Evolutionary conservation across 805 yeast genomes (phyloP).

Genomic region (Maudiozyma turicensis): DNA sequence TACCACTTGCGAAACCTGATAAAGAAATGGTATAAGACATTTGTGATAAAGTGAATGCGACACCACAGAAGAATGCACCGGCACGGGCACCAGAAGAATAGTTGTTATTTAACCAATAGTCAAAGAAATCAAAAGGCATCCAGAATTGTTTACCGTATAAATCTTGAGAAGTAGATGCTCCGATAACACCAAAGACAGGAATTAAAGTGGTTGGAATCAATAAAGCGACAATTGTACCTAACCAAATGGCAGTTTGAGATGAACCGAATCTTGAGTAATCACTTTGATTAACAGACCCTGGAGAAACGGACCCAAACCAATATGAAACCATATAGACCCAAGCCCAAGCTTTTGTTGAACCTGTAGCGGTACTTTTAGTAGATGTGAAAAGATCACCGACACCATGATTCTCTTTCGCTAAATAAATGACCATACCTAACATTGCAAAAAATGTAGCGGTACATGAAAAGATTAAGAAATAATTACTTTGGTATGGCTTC

Average conservation of each 20-base stretch:
- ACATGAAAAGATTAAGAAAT: conserved; percentile 30
- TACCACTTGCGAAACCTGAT: conserved; percentile 36
- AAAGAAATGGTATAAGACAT: conserved; percentile 33
- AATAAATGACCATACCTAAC: conserved; percentile 33
- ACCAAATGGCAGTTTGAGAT: conserved; percentile 22
- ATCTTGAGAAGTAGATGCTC: conserved; percentile 32
- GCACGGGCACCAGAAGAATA: conserved; percentile 32
- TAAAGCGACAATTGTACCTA: conserved; percentile 29
- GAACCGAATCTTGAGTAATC: conserved; percentile 35
- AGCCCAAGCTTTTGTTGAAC: conserved; percentile 33
- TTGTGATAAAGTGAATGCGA: conserved; percentile 31
- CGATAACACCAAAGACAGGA: conserved; percentile 36
- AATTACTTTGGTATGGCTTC: conserved; percentile 37
- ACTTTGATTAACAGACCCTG: conserved; percentile 34
- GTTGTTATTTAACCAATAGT: conserved; percentile 21
- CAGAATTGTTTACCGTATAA: conserved; percentile 30
- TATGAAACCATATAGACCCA: conserved; percentile 35
- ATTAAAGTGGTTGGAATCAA: conserved; percentile 33
- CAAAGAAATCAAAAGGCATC: conserved; percentile 31
- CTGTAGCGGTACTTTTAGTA: conserved; percentile 23
- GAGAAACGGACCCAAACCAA: conserved; percentile 35
- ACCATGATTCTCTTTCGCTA: conserved; percentile 28
- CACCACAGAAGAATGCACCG: conserved; percentile 33
- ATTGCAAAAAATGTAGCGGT: conserved; percentile 32
- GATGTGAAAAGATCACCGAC: conserved; percentile 28